Evolutionary conservation across 139 green algal genomes (phyloP).

Genomic region (Tetraselmis striata): DNA sequence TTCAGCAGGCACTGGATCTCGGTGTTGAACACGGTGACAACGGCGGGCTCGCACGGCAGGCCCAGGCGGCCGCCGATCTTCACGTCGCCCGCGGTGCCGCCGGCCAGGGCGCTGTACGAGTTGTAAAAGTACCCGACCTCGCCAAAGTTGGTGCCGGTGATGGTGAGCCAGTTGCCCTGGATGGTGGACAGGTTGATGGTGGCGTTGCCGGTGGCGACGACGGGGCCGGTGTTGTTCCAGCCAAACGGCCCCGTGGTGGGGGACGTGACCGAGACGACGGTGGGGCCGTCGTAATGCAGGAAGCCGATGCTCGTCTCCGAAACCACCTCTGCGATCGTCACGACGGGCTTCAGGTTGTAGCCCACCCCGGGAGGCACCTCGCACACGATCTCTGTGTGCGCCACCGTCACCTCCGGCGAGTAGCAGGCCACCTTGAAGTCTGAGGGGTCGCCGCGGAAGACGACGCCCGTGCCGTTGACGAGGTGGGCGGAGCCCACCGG

Average conservation of each 20-base stretch:
- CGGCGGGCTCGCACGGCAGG: neutral
- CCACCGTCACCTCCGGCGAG: conserved; percentile 9
- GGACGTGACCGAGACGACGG: neutral
- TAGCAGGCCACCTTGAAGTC: conserved; percentile 2
- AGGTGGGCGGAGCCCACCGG: conserved; percentile 3
- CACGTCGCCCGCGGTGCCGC: neutral
- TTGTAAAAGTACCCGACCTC: neutral
- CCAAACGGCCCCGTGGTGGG: conserved; percentile 2
- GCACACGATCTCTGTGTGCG: conserved; percentile 20
- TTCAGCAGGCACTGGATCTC: conserved; percentile 16
- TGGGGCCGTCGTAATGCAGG: neutral
- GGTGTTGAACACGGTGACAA: conserved; percentile 7
- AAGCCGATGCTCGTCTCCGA: neutral
- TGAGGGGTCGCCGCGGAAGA: neutral
- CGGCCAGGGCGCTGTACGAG: conserved; percentile 2
- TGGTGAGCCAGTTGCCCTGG: conserved; percentile 15
- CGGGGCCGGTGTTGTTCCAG: neutral
- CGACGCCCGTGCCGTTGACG: conserved; percentile 2
- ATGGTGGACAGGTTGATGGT: conserved; percentile 4
- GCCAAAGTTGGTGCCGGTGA: conserved; percentile 22
- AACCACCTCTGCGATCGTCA: neutral
- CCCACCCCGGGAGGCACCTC: conserved; percentile 2
- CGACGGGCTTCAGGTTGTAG: neutral
- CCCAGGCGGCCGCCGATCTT: neutral
- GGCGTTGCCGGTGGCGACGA: neutral